A percentile compares a stretch with the other conserved stretches of the same genome.
phyloP scores from a whole-genome alignment of 2,329 filamentous ascomycete species.

The Pezicula radicicola region DNA sequence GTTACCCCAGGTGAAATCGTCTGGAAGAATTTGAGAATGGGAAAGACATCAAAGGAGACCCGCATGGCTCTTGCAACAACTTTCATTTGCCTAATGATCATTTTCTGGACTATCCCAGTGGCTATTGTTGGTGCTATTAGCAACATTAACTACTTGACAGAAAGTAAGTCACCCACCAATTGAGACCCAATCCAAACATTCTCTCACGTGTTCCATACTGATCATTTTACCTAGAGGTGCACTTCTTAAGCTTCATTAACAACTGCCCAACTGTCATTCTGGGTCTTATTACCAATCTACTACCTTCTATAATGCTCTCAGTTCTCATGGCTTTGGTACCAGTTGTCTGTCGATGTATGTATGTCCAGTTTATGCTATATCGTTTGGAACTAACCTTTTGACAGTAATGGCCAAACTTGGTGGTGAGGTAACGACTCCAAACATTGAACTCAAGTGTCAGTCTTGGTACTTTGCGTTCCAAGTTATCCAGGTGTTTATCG shows the following conservation, averaged over 20 bases:
- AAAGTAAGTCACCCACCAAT: conserved; percentile 20
- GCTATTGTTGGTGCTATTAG: conserved; percentile 81
- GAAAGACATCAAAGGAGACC: conserved; percentile 77
- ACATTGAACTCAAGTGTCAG: conserved; percentile 83
- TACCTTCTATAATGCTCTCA: conserved; percentile 76
- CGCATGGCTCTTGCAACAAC: conserved; percentile 64
- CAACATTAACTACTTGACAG: conserved; percentile 71
- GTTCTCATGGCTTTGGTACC: conserved; percentile 85
- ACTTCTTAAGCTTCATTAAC: conserved; percentile 72
- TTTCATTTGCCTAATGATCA: conserved; percentile 71
- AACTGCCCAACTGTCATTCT: conserved; percentile 65
- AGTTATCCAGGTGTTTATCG: conserved; percentile 86
- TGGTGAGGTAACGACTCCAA: conserved; percentile 74
- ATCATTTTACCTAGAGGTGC: conserved; percentile 35
- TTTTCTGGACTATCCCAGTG: conserved; percentile 80
- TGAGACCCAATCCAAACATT: neutral
- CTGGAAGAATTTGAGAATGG: conserved; percentile 80
- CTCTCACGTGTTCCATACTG: conserved; percentile 1
- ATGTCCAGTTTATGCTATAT: neutral
- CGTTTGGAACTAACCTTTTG: conserved; percentile 7
- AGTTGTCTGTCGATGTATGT: conserved; percentile 70
- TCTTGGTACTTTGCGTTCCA: conserved; percentile 90
- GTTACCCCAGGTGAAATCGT: conserved; percentile 78
- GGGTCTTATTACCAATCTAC: conserved; percentile 78
- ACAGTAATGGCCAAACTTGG: conserved; percentile 71